These are phyloP conservation scores for Ilyonectria destructans DNA, from an alignment of 2,329 filamentous ascomycete species.

Conservation along the genomic window DNA sequence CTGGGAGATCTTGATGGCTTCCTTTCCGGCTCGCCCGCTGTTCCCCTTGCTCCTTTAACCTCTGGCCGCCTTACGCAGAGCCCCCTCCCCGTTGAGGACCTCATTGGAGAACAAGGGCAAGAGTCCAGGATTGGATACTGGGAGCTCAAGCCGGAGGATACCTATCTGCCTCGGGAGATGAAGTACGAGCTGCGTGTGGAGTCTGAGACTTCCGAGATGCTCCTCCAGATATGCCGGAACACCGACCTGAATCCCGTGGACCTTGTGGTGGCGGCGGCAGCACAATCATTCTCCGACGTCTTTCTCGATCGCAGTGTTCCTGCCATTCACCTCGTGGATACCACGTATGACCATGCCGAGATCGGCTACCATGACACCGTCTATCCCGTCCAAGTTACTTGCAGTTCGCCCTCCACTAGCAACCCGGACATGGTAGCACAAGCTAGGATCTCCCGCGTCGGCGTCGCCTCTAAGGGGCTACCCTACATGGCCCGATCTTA, in stretches of 20 bases:
- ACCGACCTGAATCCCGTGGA: constrained; percentile 19
- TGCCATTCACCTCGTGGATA: constrained; percentile 11
- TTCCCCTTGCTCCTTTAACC: neutral
- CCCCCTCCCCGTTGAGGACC: neutral
- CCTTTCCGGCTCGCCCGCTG: constrained; percentile 17
- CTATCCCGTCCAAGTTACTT: constrained; percentile 3
- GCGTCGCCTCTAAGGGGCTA: neutral
- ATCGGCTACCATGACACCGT: neutral
- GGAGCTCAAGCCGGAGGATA: constrained; percentile 24
- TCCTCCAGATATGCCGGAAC: constrained; percentile 9
- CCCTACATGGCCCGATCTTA: constrained; percentile 5
- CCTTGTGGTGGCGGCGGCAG: constrained; percentile 14
- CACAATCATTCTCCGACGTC: constrained; percentile 17
- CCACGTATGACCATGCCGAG: neutral
- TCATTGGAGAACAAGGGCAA: neutral
- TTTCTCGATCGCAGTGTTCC: constrained; percentile 15
- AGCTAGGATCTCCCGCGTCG: neutral
- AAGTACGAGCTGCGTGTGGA: constrained; percentile 18
- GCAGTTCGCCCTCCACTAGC: neutral
- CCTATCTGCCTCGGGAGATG: constrained; percentile 19
- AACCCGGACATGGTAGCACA: constrained; percentile 2
- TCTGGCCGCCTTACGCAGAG: neutral
- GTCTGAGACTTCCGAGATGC: constrained; percentile 13
- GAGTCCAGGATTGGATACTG: constrained; percentile 13
- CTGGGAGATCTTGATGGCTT: constrained; percentile 15